These are phyloP conservation scores for Xylariaceae sp. DNA, from an alignment of 2,329 filamentous ascomycete species.

Conservation along the genomic window DNA sequence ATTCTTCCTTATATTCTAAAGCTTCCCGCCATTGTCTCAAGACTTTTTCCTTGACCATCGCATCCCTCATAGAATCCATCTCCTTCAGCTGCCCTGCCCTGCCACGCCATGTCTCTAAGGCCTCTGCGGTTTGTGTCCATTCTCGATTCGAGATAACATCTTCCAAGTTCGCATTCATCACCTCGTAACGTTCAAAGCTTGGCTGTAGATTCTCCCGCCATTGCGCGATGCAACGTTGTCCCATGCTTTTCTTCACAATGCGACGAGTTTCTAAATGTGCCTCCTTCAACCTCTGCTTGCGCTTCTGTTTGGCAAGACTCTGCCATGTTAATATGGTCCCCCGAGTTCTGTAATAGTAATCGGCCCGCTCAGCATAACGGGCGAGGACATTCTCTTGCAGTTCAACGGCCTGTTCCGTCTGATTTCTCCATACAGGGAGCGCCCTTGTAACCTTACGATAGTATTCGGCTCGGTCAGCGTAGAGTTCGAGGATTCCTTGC, in stretches of 20 bases:
- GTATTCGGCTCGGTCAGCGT: slow-evolving; percentile 35
- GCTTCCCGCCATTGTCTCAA: slow-evolving; percentile 32
- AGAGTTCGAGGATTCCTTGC: slow-evolving; percentile 28
- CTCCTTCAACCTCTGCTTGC: slow-evolving; percentile 36
- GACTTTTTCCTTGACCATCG: slow-evolving; percentile 27
- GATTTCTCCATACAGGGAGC: slow-evolving; percentile 33
- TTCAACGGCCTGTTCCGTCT: slow-evolving; percentile 21
- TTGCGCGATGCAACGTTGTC: slow-evolving; percentile 32
- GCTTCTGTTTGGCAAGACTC: slow-evolving; percentile 30
- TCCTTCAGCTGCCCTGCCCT: slow-evolving; percentile 28
- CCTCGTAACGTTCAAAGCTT: slow-evolving; percentile 30
- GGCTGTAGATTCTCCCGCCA: slow-evolving; percentile 34
- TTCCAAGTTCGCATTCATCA: slow-evolving; percentile 31
- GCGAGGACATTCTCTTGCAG: slow-evolving; percentile 28
- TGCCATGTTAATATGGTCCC: slow-evolving; percentile 32
- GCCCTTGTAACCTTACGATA: slow-evolving; percentile 31
- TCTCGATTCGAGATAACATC: slow-evolving; percentile 29
- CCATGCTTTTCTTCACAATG: slow-evolving; percentile 39
- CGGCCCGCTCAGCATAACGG: slow-evolving; percentile 30
- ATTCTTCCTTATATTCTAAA: slow-evolving; percentile 20
- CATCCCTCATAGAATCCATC: slow-evolving; percentile 24
- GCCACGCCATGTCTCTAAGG: slow-evolving; percentile 33
- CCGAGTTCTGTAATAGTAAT: slow-evolving; percentile 36
- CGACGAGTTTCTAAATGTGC: slow-evolving; percentile 39
- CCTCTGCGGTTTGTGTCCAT: slow-evolving; percentile 24